phyloP scores from a whole-genome alignment of 352 stramenopile species.

The Globisporangium rhizosaccharum region DNA sequence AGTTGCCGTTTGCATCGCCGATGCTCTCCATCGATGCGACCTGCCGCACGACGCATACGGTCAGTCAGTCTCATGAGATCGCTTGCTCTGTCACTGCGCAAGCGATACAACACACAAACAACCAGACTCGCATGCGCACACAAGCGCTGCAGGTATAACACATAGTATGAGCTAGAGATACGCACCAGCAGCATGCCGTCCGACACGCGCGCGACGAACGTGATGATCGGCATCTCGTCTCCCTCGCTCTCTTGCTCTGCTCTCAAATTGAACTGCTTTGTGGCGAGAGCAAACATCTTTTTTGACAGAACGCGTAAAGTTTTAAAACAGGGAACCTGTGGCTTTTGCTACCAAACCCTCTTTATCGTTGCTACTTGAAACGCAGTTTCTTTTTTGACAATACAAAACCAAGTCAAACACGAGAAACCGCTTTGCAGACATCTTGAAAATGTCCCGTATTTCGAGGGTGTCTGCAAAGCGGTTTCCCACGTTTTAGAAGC shows the following conservation, averaged over 20 bases:
- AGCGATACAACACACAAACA: neutral
- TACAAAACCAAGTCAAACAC: no score
- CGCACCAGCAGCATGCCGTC: slow-evolving; percentile 91
- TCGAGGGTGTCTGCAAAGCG: no score
- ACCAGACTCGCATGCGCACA: neutral
- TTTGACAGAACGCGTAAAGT: neutral
- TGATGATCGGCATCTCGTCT: slow-evolving; percentile 89
- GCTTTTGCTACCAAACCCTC: no score
- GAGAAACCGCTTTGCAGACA: no score
- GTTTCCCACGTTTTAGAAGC: no score
- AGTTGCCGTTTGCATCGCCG: slow-evolving; percentile 69
- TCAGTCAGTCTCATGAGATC: neutral
- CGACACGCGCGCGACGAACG: slow-evolving; percentile 91
- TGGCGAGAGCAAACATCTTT: neutral
- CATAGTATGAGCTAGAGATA: neutral
- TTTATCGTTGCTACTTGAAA: no score
- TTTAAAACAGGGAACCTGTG: no score
- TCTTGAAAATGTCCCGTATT: no score
- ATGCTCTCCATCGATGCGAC: slow-evolving; percentile 93
- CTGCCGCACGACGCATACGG: slow-evolving; percentile 21
- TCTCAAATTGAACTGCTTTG: neutral
- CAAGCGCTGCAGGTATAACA: neutral
- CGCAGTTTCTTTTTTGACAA: no score
- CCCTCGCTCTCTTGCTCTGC: slow-evolving; percentile 1
- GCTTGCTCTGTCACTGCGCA: neutral